phyloP scores from a whole-genome alignment of 2,329 filamentous ascomycete genomes.

The Xylaria sp. region DNA sequence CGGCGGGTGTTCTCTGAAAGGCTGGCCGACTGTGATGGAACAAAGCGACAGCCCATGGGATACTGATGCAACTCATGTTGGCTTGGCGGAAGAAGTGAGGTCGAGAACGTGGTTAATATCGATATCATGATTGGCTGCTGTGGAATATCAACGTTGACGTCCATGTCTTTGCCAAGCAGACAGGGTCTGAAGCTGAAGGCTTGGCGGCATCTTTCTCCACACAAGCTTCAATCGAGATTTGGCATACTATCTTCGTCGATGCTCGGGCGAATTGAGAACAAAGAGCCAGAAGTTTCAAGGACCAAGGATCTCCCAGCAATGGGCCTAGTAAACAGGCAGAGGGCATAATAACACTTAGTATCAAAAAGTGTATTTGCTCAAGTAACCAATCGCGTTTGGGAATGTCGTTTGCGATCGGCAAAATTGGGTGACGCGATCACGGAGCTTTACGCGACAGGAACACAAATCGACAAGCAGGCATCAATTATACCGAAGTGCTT shows the following conservation, averaged over 20 bases:
- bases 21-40: background rate
- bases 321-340: background rate
- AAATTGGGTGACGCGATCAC: background rate
- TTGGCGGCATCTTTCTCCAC: conserved; percentile 27
- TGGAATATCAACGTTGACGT: background rate
- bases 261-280: background rate
- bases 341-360: background rate
- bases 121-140: conserved; percentile 23
- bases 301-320: too few relatives aligned
- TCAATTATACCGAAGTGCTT: background rate
- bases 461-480: background rate
- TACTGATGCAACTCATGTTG: conserved; percentile 19
- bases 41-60: conserved; percentile 20
- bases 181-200: conserved; percentile 23
- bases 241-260: background rate
- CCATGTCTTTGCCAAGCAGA: conserved; percentile 25
- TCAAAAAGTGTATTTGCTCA: too few relatives aligned
- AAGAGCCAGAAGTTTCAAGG: background rate
- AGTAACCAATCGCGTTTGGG: too few relatives aligned
- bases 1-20: conserved; percentile 19
- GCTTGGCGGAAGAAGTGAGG: conserved; percentile 26
- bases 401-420: background rate
- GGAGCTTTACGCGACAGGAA: background rate
- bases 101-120: conserved; percentile 30
- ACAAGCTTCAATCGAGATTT: background rate